Evolutionary conservation across 306 rosid species (phyloP).

Genomic region (Lathyrus sativus): DNA sequence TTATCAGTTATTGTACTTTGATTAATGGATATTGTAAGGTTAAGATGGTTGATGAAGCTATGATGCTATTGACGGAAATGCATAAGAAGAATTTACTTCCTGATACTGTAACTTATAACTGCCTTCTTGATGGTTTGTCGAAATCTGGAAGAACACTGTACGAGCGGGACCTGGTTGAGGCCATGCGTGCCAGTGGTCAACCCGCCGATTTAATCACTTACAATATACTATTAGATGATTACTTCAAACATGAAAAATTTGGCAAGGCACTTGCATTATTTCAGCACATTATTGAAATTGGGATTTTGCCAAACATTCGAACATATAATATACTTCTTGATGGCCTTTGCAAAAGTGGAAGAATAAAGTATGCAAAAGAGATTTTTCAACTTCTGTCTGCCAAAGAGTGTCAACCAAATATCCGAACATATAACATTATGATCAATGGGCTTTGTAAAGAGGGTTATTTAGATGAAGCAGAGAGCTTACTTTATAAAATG

Average conservation of each 20-base stretch:
- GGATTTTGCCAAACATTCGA: conserved; percentile 41
- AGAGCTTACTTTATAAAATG: conserved; percentile 40
- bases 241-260: conserved; percentile 29
- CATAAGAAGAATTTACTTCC: conserved; percentile 39
- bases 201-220: conserved; percentile 43
- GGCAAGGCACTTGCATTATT: conserved; percentile 38
- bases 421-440: conserved; percentile 43
- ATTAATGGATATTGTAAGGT: conserved; percentile 42
- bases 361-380: conserved; percentile 27
- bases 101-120: conserved; percentile 41
- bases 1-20: conserved; percentile 43
- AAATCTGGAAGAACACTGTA: conserved; percentile 34
- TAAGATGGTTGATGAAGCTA: conserved; percentile 43
- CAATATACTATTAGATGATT: conserved; percentile 37
- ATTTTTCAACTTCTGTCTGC: conserved; percentile 32
- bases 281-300: conserved; percentile 33
- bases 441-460: conserved; percentile 41
- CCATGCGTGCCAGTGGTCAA: conserved; percentile 38
- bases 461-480: conserved; percentile 42
- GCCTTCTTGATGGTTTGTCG: conserved; percentile 42
- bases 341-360: conserved; percentile 45
- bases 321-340: conserved; percentile 42
- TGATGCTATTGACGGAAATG: conserved; percentile 35
- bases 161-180: conserved; percentile 38
- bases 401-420: conserved; percentile 39